Evolutionary conservation across 1,284 basidiomycete species (phyloP).

Genomic region (Boletus holoroseus): DNA sequence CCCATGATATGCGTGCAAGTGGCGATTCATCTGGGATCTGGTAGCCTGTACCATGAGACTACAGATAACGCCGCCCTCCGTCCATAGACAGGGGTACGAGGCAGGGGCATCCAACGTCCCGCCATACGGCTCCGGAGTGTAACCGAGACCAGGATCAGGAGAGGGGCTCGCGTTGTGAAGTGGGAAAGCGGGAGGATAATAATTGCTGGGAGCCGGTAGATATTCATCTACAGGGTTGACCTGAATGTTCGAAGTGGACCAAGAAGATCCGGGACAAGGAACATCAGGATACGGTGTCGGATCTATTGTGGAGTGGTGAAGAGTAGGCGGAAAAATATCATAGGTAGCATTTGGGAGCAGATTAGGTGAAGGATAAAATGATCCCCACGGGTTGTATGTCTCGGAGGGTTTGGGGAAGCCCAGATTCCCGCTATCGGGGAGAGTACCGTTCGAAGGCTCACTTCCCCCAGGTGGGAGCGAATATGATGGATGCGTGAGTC

Average conservation of each 20-base stretch:
- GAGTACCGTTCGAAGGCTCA: background rate
- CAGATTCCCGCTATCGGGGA: background rate
- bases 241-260: slow-evolving; percentile 1
- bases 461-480: background rate
- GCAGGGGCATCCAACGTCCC: slow-evolving; percentile 2
- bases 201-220: background rate
- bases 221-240: slow-evolving; percentile 4
- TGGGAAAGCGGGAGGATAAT: background rate
- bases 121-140: background rate
- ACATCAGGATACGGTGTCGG: background rate
- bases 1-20: slow-evolving; percentile 23
- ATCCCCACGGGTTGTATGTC: slow-evolving; percentile 7
- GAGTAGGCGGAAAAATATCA: background rate
- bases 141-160: background rate
- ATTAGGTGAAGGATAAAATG: background rate
- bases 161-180: background rate
- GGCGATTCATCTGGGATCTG: slow-evolving; percentile 27
- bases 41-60: slow-evolving; percentile 22
- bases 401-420: background rate
- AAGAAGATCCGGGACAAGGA: slow-evolving; percentile 3
- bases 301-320: background rate
- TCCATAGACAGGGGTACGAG: slow-evolving; percentile 24
- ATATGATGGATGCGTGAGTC: background rate
- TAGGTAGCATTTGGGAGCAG: background rate
- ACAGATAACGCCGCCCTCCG: slow-evolving; percentile 13